Evolutionary conservation across 1,139 yeast species (phyloP).

Genomic region (Pichia sp.): DNA sequence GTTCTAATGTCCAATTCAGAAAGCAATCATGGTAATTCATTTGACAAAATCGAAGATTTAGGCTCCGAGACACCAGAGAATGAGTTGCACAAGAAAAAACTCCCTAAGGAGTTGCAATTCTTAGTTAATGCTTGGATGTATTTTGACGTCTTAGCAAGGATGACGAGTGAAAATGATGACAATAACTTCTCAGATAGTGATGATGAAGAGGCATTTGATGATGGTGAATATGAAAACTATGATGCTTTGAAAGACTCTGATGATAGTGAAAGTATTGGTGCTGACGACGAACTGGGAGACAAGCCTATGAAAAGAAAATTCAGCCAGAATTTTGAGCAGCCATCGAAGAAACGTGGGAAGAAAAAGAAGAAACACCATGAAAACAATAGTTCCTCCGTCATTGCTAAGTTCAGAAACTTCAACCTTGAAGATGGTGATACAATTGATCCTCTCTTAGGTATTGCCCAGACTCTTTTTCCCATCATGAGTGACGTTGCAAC

Average conservation of each 20-base stretch:
- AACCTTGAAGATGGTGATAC: constrained; percentile 31
- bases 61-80: not conserved
- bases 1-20: not conserved
- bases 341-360: not conserved
- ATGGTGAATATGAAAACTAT: not conserved
- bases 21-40: not conserved
- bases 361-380: constrained; percentile 12
- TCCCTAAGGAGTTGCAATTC: constrained; percentile 48
- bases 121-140: constrained; percentile 63
- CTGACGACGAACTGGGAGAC: not conserved
- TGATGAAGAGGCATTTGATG: constrained; percentile 7
- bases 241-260: not conserved
- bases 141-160: constrained; percentile 60
- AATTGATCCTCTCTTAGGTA: constrained; percentile 62
- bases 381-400: constrained; percentile 23
- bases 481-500: constrained; percentile 61
- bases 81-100: constrained; percentile 6
- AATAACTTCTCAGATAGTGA: constrained; percentile 6
- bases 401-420: constrained; percentile 30
- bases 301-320: constrained; percentile 6
- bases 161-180: constrained; percentile 52
- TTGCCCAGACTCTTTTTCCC: constrained; percentile 59
- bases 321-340: not conserved
- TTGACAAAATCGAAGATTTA: not conserved
- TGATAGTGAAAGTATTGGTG: constrained; percentile 1